A percentile compares a stretch with the other conserved stretches of the same genome.
Evolutionary conservation across 2,329 filamentous ascomycete genomes (phyloP).

Genomic region (Colletotrichum graminicola): DNA sequence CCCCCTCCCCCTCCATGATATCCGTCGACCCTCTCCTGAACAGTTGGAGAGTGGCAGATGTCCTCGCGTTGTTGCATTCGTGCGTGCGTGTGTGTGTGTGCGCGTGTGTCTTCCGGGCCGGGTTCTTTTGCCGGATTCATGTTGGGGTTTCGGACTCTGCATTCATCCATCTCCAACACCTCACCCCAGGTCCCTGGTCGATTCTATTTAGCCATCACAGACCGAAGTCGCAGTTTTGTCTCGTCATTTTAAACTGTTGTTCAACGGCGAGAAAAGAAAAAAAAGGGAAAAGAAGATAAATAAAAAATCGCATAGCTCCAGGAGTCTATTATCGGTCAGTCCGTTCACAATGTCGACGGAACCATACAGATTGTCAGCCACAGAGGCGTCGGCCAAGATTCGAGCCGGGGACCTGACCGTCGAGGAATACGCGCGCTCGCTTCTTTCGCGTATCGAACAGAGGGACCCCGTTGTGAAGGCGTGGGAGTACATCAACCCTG

Average conservation of each 20-base stretch:
- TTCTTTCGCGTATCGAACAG: constrained; percentile 59
- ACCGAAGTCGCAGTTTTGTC: background rate
- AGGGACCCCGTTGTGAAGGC: constrained; percentile 61
- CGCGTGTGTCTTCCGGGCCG: background rate
- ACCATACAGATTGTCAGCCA: constrained; percentile 53
- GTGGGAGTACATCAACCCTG: constrained; percentile 62
- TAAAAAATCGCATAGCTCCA: background rate
- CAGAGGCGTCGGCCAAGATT: constrained; percentile 54
- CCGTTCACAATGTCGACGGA: constrained; percentile 22
- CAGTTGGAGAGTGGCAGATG: too few relatives aligned
- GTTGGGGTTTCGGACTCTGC: background rate
- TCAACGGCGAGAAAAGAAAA: too few relatives aligned
- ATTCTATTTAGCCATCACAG: background rate
- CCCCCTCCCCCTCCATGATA: background rate
- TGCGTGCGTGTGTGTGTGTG: background rate
- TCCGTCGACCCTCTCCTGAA: background rate
- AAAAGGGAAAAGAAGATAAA: too few relatives aligned
- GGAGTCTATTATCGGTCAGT: background rate
- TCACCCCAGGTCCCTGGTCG: background rate
- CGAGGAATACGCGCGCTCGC: constrained; percentile 60
- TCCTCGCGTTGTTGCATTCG: background rate
- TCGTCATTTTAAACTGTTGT: background rate
- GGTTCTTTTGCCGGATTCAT: background rate
- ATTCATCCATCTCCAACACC: background rate
- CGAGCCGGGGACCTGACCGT: constrained; percentile 59